Base-by-base conservation (phyloP, 2,329 filamentous ascomycete species). In the Aspergillus udagawae region DNA sequence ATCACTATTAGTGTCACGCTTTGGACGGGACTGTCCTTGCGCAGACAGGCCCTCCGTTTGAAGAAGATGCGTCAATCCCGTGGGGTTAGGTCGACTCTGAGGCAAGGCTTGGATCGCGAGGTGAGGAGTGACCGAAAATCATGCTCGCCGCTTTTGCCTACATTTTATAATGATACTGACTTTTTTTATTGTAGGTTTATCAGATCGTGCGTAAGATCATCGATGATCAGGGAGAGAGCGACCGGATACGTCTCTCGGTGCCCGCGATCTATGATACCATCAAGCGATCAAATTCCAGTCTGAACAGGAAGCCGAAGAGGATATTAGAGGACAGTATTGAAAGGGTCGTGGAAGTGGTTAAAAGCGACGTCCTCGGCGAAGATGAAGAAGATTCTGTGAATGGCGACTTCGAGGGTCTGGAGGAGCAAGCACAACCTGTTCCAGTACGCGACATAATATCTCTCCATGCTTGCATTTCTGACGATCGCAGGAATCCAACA, bases 261-360 rank as follows among this genome's bases (percentile, higher is more conserved):
- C 74, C 81, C 2, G 75, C 78, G 2, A 83, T 95, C 1, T 96
- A 94, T 70, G 87, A 92, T 42, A 85, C 84, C 57, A 91, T 97
- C 60, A 90, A 92, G 65, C 78, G 80, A 52, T 96, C 92, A 14
- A 97, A 97, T 71, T 96, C 92, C 0, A 92, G 89, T 53, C 76
- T 97, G 23, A 91, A 90, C 61, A 82, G 94, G 23, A 86, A 89
- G 63, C 91, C 91, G 42, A 96, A 94, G 73, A 87, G 86, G 59
- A 80, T 88, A 0, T 77, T 97, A 1, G 90, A 96, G 71, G 90
- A 94, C 61, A 88, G 89, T 38, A 91, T 97, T 61, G 91, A 96
- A 60, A 82, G 91, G 7, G 91, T 92, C 0, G 77, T 97, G 17
- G 83, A 87, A 7, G 85, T 91, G 20, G 79, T 93, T 4, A 88